phyloP scores from a whole-genome alignment of 495 filamentous ascomycete species.

The Hyaloscypha finlandica region DNA sequence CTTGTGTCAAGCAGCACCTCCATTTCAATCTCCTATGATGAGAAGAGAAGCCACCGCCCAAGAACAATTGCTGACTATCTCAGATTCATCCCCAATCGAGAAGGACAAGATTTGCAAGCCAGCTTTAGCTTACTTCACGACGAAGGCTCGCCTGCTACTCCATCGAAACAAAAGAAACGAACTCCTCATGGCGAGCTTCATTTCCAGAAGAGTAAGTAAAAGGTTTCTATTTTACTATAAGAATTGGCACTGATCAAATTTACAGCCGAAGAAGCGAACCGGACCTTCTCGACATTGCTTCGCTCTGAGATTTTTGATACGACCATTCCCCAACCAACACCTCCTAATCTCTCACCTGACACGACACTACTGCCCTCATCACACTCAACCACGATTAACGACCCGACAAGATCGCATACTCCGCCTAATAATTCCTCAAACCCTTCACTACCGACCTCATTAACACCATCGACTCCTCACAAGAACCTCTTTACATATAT shows the following conservation, averaged over 20 bases:
- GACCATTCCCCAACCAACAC: constrained; percentile 79
- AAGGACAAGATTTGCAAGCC: constrained; percentile 89
- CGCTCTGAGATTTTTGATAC: constrained; percentile 89
- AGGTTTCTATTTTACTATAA: not conserved
- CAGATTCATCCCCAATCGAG: constrained; percentile 94
- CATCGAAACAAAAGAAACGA: constrained; percentile 80
- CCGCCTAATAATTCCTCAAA: constrained; percentile 68
- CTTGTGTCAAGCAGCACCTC: too few species aligned
- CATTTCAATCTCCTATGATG: too few species aligned
- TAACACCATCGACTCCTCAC: constrained; percentile 92
- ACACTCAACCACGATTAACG: constrained; percentile 57
- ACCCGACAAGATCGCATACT: constrained; percentile 76
- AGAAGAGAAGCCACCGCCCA: too few species aligned
- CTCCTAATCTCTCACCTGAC: constrained; percentile 66
- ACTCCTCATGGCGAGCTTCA: constrained; percentile 87
- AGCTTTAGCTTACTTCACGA: constrained; percentile 90
- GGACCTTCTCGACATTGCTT: constrained; percentile 85
- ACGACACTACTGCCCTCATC: constrained; percentile 55
- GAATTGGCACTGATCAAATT: constrained; percentile 40
- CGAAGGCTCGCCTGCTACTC: constrained; percentile 88
- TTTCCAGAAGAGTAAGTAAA: constrained; percentile 82
- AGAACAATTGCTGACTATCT: constrained; percentile 10
- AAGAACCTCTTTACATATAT: constrained; percentile 97
- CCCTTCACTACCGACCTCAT: constrained; percentile 60
- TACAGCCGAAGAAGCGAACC: constrained; percentile 89